phyloP scores from a whole-genome alignment of 1,284 basidiomycete species.

The Spongispora temasekensis region DNA sequence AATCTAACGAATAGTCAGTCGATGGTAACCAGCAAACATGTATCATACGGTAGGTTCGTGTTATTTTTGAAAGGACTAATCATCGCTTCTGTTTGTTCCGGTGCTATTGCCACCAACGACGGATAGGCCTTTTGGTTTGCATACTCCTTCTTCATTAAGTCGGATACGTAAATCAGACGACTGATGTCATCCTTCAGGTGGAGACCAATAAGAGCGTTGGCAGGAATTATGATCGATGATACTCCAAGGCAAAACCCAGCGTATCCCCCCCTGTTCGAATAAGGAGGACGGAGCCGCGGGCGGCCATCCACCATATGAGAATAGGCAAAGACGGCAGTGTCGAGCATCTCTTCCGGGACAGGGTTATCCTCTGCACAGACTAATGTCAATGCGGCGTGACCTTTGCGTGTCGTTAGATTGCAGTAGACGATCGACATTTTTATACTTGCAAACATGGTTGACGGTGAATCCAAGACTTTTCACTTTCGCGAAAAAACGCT shows the following conservation, averaged over 20 bases:
- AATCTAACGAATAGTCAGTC: neutral
- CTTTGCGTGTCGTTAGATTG: neutral
- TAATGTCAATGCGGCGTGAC: neutral
- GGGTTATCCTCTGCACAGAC: neutral
- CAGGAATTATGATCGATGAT: neutral
- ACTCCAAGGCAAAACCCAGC: neutral
- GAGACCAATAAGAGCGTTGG: neutral
- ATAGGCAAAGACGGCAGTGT: neutral
- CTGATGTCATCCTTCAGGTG: neutral
- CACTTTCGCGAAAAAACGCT: neutral
- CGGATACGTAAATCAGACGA: neutral
- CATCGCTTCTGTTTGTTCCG: neutral
- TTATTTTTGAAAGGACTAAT: neutral
- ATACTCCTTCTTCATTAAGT: conserved; percentile 1
- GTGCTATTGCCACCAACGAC: neutral
- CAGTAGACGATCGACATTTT: neutral
- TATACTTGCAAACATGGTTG: neutral
- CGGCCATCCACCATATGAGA: neutral
- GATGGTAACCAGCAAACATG: neutral
- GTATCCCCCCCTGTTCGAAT: neutral
- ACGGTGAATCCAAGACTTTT: neutral
- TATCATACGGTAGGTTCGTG: neutral
- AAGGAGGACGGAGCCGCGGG: neutral
- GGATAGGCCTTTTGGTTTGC: neutral
- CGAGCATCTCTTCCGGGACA: neutral